A percentile compares a stretch with the other conserved stretches of the same genome.
These are phyloP conservation scores for Rhizoclosmatium sp. DNA, from an alignment of 192 early-diverging fungal species.

Conservation along the genomic window DNA sequence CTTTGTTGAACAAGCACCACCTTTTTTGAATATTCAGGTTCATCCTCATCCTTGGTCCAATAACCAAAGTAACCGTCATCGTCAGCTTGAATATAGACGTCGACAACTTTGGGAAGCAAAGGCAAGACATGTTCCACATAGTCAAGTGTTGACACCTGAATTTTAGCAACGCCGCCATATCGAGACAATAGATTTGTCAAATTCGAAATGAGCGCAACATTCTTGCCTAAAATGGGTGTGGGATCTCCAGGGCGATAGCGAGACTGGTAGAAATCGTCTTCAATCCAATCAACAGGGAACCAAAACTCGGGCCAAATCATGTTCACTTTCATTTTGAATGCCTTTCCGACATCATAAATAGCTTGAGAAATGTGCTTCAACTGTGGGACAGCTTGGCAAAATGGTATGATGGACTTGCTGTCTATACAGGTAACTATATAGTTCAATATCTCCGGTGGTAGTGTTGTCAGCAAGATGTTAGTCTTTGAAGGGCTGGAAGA, in stretches of 20 bases:
- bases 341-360: neutral
- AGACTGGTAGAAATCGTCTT: neutral
- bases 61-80: neutral
- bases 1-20: neutral
- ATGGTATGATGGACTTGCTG: neutral
- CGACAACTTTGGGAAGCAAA: neutral
- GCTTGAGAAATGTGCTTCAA: neutral
- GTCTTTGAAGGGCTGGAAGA: too few species aligned
- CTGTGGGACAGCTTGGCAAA: neutral
- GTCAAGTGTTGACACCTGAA: neutral
- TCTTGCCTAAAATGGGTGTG: neutral
- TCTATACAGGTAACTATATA: too few species aligned
- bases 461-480: too few species aligned
- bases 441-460: too few species aligned
- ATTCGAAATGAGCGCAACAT: neutral
- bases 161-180: constrained; percentile 1
- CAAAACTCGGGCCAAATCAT: neutral
- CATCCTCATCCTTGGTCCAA: neutral
- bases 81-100: neutral
- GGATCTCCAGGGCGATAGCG: neutral
- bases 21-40: neutral
- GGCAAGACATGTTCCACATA: neutral
- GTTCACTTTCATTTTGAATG: neutral
- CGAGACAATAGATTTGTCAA: neutral
- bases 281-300: constrained; percentile 4